phyloP scores from a whole-genome alignment of 2,329 filamentous ascomycete species.

The Fusarium oxysporum region DNA sequence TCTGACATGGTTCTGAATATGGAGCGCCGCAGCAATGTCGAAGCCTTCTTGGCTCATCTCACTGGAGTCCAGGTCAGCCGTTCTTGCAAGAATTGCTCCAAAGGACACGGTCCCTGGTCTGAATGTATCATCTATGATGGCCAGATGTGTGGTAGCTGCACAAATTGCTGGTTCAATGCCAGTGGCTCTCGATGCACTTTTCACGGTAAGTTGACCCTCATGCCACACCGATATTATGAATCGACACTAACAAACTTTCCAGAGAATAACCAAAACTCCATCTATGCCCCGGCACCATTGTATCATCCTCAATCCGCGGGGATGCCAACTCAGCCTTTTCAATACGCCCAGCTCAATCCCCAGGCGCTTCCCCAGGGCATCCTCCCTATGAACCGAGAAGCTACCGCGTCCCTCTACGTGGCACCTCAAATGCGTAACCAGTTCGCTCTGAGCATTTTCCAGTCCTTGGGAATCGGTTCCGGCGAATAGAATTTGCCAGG shows the following conservation, averaged over 20 bases:
- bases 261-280: conserved; percentile 42
- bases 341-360: neutral
- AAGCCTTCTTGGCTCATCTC: conserved; percentile 69
- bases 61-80: conserved; percentile 60
- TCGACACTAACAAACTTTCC: conserved; percentile 3
- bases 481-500: conserved; percentile 50
- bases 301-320: conserved; percentile 1
- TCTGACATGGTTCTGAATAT: conserved; percentile 67
- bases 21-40: conserved; percentile 68
- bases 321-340: conserved; percentile 9
- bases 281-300: conserved; percentile 10
- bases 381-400: neutral
- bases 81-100: conserved; percentile 71
- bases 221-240: neutral
- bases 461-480: conserved; percentile 47
- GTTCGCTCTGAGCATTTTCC: conserved; percentile 35
- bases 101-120: conserved; percentile 70
- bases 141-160: conserved; percentile 71
- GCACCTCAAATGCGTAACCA: conserved; percentile 28
- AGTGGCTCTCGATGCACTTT: conserved; percentile 70
- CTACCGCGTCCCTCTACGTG: neutral
- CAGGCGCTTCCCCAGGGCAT: neutral
- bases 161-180: conserved; percentile 74
- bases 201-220: conserved; percentile 61
- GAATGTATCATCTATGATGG: conserved; percentile 69